A percentile compares a stretch with the other conserved stretches of the same genome.
Conservation (phyloP, 176 grass and related monocot species). For the Chloris gayana region DNA sequence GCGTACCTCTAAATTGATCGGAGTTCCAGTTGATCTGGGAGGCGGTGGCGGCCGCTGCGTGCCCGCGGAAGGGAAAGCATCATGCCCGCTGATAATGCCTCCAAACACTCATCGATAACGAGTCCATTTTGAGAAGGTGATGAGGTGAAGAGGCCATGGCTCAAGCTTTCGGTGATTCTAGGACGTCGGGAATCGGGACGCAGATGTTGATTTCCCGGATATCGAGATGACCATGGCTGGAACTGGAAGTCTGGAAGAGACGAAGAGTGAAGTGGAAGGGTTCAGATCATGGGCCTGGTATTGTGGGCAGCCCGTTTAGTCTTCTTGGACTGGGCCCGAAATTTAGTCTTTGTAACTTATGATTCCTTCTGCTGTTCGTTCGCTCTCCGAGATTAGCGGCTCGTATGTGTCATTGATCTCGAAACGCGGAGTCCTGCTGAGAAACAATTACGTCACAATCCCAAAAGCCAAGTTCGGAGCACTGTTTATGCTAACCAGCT, state of each 20-base stretch:
- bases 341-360: not conserved
- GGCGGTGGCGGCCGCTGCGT: not conserved
- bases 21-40: not conserved
- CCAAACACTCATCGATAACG: not conserved
- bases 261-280: too few relatives aligned
- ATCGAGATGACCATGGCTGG: too few relatives aligned
- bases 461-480: not conserved
- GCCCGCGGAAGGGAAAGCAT: not conserved
- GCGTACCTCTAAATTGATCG: constrained; percentile 1
- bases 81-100: not conserved
- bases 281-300: not conserved
- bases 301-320: not conserved
- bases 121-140: not conserved
- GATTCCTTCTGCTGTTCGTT: too few relatives aligned
- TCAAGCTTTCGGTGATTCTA: too few relatives aligned
- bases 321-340: not conserved
- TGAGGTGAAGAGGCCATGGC: not conserved
- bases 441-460: too few relatives aligned
- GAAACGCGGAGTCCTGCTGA: not conserved
- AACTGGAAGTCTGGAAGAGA: too few relatives aligned
- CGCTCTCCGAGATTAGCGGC: not conserved
- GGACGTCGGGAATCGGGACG: too few relatives aligned
- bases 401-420: too few relatives aligned
- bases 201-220: too few relatives aligned
- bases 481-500: not conserved